phyloP scores from a whole-genome alignment of 495 filamentous ascomycete genomes.

The Penicillium simplicissimum region DNA sequence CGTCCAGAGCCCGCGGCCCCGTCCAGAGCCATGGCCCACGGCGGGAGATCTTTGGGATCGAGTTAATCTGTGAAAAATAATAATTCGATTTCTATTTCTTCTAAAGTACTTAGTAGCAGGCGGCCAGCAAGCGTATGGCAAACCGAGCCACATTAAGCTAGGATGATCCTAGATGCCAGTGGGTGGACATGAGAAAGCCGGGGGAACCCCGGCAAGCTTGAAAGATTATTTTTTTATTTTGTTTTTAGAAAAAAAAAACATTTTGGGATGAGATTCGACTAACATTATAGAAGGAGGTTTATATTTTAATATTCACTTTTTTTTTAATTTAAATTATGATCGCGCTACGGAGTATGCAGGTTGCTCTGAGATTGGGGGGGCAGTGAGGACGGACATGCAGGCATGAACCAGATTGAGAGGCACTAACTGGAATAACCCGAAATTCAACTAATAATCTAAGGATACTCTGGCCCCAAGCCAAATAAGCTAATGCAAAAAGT shows the following conservation, averaged over 20 bases:
- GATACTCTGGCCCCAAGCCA: neutral
- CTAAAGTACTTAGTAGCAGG: neutral
- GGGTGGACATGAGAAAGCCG: slow-evolving; percentile 23
- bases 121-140: slow-evolving; percentile 12
- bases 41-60: slow-evolving; percentile 2
- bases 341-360: slow-evolving; percentile 6
- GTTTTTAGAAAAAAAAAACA: too few relatives aligned
- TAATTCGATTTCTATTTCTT: neutral
- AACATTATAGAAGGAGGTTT: neutral
- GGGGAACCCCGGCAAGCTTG: slow-evolving; percentile 19
- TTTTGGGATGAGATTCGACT: neutral
- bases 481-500: slow-evolving; percentile 7
- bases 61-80: neutral
- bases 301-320: neutral
- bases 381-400: slow-evolving; percentile 2
- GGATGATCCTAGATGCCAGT: slow-evolving; percentile 40
- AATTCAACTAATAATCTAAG: neutral
- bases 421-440: neutral
- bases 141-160: slow-evolving; percentile 13
- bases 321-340: slow-evolving; percentile 5
- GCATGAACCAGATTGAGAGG: neutral
- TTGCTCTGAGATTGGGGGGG: neutral
- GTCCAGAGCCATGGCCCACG: slow-evolving; percentile 2
- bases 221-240: neutral
- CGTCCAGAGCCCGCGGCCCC: too few relatives aligned